phyloP scores from a whole-genome alignment of 306 rosid genomes.

The Vigna unguiculata region DNA sequence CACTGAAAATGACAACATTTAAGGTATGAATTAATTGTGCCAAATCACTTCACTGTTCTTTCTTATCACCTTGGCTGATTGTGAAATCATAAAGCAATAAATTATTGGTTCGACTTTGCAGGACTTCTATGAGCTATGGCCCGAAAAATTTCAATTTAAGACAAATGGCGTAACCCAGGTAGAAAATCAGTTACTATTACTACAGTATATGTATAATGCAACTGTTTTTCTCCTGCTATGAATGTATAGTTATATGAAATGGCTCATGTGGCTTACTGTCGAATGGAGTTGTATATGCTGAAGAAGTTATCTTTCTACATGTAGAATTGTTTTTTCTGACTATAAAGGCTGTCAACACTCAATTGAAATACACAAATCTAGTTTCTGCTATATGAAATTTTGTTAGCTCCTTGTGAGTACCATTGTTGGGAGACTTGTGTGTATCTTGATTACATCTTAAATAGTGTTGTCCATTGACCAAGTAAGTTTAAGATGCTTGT shows the following conservation, averaged over 20 bases:
- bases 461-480: constrained; percentile 3
- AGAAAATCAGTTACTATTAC: constrained; percentile 35
- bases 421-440: constrained; percentile 12
- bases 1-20: constrained; percentile 59
- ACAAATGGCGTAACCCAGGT: constrained; percentile 89
- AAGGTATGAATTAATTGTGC: constrained; percentile 57
- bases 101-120: constrained; percentile 40
- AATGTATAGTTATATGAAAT: constrained; percentile 11
- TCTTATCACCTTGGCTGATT: constrained; percentile 34
- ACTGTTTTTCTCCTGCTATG: constrained; percentile 19
- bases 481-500: constrained; percentile 29
- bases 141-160: constrained; percentile 74
- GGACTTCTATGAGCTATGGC: constrained; percentile 88
- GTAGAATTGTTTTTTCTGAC: constrained; percentile 22
- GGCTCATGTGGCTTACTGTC: constrained; percentile 18
- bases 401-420: constrained; percentile 11
- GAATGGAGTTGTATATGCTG: constrained; percentile 5
- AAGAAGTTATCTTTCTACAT: constrained; percentile 20
- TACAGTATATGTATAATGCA: constrained; percentile 1
- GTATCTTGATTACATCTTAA: constrained; percentile 26
- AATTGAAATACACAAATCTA: constrained; percentile 1
- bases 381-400: constrained; percentile 30
- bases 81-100: constrained; percentile 33
- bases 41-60: constrained; percentile 33
- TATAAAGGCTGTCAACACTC: neutral